These are phyloP conservation scores for Apophysomyces elegans DNA, from an alignment of 371 early-diverging fungal species.

Conservation along the genomic window DNA sequence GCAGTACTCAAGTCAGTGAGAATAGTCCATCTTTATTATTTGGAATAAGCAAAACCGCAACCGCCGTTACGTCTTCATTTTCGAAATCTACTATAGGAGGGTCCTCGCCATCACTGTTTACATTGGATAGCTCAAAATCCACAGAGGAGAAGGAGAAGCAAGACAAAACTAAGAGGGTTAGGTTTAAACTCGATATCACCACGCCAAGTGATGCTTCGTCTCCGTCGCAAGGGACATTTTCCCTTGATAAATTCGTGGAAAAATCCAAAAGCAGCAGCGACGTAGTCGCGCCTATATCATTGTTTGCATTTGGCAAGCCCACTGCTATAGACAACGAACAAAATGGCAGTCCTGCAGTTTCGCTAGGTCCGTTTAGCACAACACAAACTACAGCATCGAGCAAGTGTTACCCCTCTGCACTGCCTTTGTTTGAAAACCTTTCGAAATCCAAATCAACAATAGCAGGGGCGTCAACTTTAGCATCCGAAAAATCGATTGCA, in stretches of 20 bases:
- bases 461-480: not conserved
- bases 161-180: not conserved
- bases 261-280: not conserved
- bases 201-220: not conserved
- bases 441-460: not conserved
- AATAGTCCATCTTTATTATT: too few relatives aligned
- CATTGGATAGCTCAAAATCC: constrained; percentile 14
- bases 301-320: constrained; percentile 9
- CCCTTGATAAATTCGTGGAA: not conserved
- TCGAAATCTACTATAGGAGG: not conserved
- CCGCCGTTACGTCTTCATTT: too few relatives aligned
- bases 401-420: not conserved
- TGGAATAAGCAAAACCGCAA: not conserved
- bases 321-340: not conserved
- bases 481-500: not conserved
- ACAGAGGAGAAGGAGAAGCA: not conserved
- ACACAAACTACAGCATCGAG: not conserved
- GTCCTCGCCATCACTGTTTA: constrained; percentile 10
- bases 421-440: not conserved
- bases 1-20: not conserved
- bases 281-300: not conserved
- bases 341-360: not conserved
- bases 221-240: not conserved
- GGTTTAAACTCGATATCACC: not conserved
- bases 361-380: not conserved